Evolutionary conservation across 257 asterid genomes (phyloP).

Genomic region (Galeopsis tetrahit): DNA sequence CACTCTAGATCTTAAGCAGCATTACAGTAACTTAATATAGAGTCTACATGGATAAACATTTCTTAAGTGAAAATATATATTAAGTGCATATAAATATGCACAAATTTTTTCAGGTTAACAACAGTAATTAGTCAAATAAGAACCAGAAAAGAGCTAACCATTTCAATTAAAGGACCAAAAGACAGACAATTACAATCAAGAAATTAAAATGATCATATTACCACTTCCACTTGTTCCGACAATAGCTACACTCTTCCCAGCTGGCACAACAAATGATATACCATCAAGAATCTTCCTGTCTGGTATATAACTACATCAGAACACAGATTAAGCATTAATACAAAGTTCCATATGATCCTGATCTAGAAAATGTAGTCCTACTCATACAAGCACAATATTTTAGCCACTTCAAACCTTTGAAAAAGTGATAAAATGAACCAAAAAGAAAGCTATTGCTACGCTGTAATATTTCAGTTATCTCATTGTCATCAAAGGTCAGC

Average conservation of each 20-base stretch:
- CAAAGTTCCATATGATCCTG: background rate
- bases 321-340: constrained; percentile 30
- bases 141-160: constrained; percentile 3
- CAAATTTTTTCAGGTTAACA: constrained; percentile 20
- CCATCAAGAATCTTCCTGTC: constrained; percentile 97
- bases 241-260: constrained; percentile 98
- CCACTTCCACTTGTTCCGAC: constrained; percentile 99
- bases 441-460: constrained; percentile 15
- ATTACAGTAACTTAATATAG: constrained; percentile 25
- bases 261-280: constrained; percentile 84
- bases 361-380: constrained; percentile 17
- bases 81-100: background rate
- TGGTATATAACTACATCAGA: constrained; percentile 64
- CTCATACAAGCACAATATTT: constrained; percentile 3
- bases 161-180: constrained; percentile 24
- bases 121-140: constrained; percentile 8
- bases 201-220: constrained; percentile 40
- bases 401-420: constrained; percentile 20
- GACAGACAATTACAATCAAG: constrained; percentile 17
- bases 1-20: constrained; percentile 24
- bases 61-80: background rate
- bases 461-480: constrained; percentile 12
- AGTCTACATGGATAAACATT: constrained; percentile 9
- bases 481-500: constrained; percentile 2
- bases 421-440: constrained; percentile 1